Evolutionary conservation across 106 monocot genomes (phyloP).

Genomic region (Dendrobium officinale): DNA sequence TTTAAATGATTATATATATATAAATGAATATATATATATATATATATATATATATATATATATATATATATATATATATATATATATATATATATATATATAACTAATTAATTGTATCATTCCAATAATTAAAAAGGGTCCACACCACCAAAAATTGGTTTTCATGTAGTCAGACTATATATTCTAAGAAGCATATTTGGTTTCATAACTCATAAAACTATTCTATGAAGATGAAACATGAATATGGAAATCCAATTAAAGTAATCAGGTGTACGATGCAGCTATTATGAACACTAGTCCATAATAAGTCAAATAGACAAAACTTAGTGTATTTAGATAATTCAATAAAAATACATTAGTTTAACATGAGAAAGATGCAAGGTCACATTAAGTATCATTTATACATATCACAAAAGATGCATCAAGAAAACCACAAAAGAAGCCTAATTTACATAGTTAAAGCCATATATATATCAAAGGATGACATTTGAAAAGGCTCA

Average conservation of each 20-base stretch:
- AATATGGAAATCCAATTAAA: background rate
- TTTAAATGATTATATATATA: too few species aligned
- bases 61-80: too few species aligned
- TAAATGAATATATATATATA: too few species aligned
- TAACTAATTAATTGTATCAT: too few species aligned
- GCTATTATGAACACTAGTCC: background rate
- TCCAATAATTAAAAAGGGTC: too few species aligned
- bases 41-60: too few species aligned
- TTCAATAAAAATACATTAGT: background rate
- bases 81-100: too few species aligned
- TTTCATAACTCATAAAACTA: background rate
- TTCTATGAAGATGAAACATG: background rate
- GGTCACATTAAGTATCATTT: background rate
- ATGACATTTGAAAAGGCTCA: background rate
- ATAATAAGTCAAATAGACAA: background rate
- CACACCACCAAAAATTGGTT: conserved; percentile 86
- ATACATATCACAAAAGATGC: background rate
- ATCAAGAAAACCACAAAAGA: background rate
- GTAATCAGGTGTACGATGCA: background rate
- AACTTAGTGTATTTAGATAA: background rate
- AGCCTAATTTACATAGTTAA: background rate
- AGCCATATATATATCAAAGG: background rate
- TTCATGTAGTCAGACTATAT: background rate
- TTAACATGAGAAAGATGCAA: background rate
- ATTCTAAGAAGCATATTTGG: background rate